Evolutionary conservation across 2,329 filamentous ascomycete species (phyloP).

Genomic region (Grosmannia serpens): DNA sequence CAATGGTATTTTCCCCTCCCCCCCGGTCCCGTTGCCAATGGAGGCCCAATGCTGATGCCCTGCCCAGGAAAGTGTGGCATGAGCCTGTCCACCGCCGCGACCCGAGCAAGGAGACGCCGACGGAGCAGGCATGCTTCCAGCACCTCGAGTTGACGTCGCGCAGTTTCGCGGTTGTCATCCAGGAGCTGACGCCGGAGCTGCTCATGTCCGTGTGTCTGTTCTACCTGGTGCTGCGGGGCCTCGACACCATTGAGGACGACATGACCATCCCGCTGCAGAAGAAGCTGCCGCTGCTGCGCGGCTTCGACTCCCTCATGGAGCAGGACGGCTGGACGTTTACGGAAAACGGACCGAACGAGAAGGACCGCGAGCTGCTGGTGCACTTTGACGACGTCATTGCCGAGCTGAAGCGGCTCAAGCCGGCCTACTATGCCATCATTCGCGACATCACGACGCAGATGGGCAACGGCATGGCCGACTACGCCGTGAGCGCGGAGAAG

Average conservation of each 20-base stretch:
- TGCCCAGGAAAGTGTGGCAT: conserved; percentile 83
- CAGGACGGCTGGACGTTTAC: conserved; percentile 84
- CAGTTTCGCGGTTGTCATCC: conserved; percentile 85
- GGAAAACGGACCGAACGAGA: conserved; percentile 80
- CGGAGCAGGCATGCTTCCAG: conserved; percentile 72
- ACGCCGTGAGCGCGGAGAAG: conserved; percentile 71
- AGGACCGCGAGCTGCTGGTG: conserved; percentile 83
- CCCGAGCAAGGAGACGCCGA: conserved; percentile 58
- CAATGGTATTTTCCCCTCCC: conserved; percentile 63
- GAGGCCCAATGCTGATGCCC: background rate
- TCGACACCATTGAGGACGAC: conserved; percentile 98
- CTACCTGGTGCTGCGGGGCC: conserved; percentile 81
- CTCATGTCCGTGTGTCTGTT: conserved; percentile 79
- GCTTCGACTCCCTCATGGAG: conserved; percentile 70
- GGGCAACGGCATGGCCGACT: conserved; percentile 98
- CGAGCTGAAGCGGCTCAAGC: conserved; percentile 83
- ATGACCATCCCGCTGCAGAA: conserved; percentile 74
- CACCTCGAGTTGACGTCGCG: conserved; percentile 81
- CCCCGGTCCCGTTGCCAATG: background rate
- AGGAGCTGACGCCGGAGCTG: conserved; percentile 90
- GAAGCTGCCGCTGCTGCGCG: conserved; percentile 77
- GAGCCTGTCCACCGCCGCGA: conserved; percentile 82
- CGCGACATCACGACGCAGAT: conserved; percentile 88
- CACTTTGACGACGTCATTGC: conserved; percentile 80
- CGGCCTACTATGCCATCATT: conserved; percentile 74